Evolutionary conservation across 2,329 filamentous ascomycete species (phyloP).

Genomic region (Ceratocystiopsis sp.): DNA sequence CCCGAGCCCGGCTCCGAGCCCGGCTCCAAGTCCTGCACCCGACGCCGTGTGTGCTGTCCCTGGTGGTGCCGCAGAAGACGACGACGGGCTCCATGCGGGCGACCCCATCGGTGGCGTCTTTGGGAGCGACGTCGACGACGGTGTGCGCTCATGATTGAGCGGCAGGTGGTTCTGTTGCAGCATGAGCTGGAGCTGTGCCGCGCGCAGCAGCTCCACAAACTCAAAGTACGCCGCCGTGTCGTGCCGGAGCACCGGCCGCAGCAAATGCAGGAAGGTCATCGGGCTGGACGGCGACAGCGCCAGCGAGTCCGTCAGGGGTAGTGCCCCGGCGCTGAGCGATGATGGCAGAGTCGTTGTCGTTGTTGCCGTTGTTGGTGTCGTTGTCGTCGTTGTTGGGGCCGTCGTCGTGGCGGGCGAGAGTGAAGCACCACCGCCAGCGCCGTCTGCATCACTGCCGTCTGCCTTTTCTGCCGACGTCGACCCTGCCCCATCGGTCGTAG

Average conservation of each 20-base stretch:
- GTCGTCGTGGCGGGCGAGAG: background rate
- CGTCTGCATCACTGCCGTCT: background rate
- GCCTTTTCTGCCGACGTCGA: background rate
- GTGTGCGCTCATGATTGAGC: conserved; percentile 41
- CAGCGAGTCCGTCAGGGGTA: background rate
- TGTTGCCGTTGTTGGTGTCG: background rate
- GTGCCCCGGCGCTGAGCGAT: background rate
- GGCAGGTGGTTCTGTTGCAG: conserved; percentile 25
- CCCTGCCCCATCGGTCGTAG: background rate
- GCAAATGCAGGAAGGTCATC: conserved; percentile 62
- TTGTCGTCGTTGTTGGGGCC: background rate
- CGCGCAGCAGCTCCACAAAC: conserved; percentile 59
- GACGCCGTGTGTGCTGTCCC: background rate
- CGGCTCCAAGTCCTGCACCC: too few relatives aligned
- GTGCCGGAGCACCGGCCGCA: conserved; percentile 67
- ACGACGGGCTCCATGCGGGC: conserved; percentile 18
- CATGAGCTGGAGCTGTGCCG: conserved; percentile 25
- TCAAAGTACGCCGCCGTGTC: conserved; percentile 73
- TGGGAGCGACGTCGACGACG: conserved; percentile 26
- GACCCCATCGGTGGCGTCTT: conserved; percentile 25
- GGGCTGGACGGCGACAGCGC: conserved; percentile 36
- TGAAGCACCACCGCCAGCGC: background rate
- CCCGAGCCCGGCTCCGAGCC: too few relatives aligned
- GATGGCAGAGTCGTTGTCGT: background rate
- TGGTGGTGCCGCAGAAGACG: too few relatives aligned